A percentile compares a stretch with the other conserved stretches of the same genome.
phyloP scores from a whole-genome alignment of 805 yeast genomes.

The Hanseniaspora valbyensis region DNA sequence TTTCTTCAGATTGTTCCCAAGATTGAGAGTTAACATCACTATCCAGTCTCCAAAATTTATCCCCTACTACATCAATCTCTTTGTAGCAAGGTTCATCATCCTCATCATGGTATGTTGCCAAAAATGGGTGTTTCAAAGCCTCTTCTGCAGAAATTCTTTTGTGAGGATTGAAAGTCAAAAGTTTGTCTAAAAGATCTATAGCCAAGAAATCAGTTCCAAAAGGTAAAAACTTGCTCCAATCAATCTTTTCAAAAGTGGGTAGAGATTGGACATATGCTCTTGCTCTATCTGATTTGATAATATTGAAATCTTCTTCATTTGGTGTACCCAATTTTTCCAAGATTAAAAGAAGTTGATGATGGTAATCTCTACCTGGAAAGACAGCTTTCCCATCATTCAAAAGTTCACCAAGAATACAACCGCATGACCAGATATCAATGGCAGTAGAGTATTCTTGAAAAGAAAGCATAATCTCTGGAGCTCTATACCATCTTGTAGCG shows the following conservation, averaged over 20 bases:
- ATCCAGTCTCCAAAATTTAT: slow-evolving; percentile 34
- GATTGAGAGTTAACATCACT: slow-evolving; percentile 27
- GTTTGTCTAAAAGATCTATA: slow-evolving; percentile 53
- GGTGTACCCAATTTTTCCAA: slow-evolving; percentile 67
- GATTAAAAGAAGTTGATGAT: slow-evolving; percentile 54
- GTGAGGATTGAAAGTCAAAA: slow-evolving; percentile 62
- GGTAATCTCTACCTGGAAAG: slow-evolving; percentile 67
- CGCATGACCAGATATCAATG: slow-evolving; percentile 72
- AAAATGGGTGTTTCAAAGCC: slow-evolving; percentile 65
- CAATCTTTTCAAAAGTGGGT: slow-evolving; percentile 48
- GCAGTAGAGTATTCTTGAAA: slow-evolving; percentile 63
- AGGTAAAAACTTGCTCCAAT: slow-evolving; percentile 30
- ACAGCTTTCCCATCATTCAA: slow-evolving; percentile 46
- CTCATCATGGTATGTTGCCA: slow-evolving; percentile 56
- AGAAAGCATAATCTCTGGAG: slow-evolving; percentile 73
- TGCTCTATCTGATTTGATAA: slow-evolving; percentile 64
- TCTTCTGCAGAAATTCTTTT: slow-evolving; percentile 65
- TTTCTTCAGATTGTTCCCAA: slow-evolving; percentile 38
- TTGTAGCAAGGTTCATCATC: slow-evolving; percentile 52
- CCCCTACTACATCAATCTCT: slow-evolving; percentile 28
- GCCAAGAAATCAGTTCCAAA: slow-evolving; percentile 33
- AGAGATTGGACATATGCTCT: slow-evolving; percentile 63
- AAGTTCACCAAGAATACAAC: slow-evolving; percentile 67
- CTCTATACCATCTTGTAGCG: slow-evolving; percentile 77
- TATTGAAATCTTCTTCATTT: slow-evolving; percentile 57